Percentiles rank a stretch among this genome's conserved stretches.
Conservation (phyloP, 1,284 basidiomycete species). For the Melampsora larici-populina region DNA sequence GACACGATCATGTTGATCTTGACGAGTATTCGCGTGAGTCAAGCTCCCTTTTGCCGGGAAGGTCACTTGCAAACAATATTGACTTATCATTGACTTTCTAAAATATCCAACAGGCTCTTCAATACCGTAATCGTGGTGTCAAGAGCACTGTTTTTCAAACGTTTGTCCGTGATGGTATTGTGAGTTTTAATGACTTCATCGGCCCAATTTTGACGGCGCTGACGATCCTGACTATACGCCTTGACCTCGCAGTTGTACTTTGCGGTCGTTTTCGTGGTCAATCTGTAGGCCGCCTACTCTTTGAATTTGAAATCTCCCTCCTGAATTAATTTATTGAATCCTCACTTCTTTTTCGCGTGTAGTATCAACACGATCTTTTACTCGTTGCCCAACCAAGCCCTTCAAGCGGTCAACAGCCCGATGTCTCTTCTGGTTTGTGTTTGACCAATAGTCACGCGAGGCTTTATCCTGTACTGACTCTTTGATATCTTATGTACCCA, state of each 20-base stretch:
- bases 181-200: background rate
- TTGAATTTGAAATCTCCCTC: background rate
- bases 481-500: background rate
- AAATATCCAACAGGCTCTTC: slow-evolving; percentile 14
- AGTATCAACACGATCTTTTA: slow-evolving; percentile 43
- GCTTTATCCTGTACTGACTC: background rate
- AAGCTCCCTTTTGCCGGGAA: no score
- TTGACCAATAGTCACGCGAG: no score
- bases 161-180: slow-evolving; percentile 41
- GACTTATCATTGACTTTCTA: no score
- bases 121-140: slow-evolving; percentile 37
- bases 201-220: no score
- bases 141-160: slow-evolving; percentile 38
- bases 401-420: slow-evolving; percentile 42
- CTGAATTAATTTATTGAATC: background rate
- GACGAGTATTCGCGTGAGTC: slow-evolving; percentile 33
- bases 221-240: no score
- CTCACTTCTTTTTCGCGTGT: background rate
- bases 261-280: slow-evolving; percentile 38
- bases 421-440: slow-evolving; percentile 41
- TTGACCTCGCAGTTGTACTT: slow-evolving; percentile 21
- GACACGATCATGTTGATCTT: slow-evolving; percentile 40
- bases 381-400: slow-evolving; percentile 36
- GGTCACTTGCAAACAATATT: no score
- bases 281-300: slow-evolving; percentile 6